These are phyloP conservation scores for Inga laurina DNA, from an alignment of 306 rosid species.

Conservation along the genomic window DNA sequence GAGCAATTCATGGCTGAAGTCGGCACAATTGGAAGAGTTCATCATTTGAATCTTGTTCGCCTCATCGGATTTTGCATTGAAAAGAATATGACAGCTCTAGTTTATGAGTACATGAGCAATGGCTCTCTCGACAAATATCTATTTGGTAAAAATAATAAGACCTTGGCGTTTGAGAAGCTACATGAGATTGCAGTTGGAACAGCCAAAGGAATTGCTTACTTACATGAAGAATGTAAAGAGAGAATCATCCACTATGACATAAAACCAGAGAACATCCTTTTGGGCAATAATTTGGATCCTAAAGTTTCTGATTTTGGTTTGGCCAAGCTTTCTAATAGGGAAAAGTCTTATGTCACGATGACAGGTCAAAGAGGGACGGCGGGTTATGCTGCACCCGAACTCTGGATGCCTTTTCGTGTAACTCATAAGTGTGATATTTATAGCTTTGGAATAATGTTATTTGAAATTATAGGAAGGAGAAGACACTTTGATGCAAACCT, in stretches of 20 bases:
- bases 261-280: background rate
- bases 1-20: background rate
- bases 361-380: background rate
- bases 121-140: background rate
- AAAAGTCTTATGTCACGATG: background rate
- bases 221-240: background rate
- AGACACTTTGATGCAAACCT: slow-evolving; percentile 4
- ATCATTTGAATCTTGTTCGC: background rate
- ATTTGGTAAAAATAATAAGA: background rate
- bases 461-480: slow-evolving; percentile 37
- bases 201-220: background rate
- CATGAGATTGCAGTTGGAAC: background rate
- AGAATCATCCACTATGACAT: background rate
- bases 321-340: background rate
- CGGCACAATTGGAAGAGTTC: background rate
- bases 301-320: background rate
- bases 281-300: background rate
- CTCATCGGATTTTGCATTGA: background rate
- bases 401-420: slow-evolving; percentile 35
- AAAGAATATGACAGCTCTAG: background rate
- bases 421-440: slow-evolving; percentile 46
- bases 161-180: background rate
- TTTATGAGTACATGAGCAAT: background rate
- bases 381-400: slow-evolving; percentile 46
- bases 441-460: slow-evolving; percentile 45